Evolutionary conservation across 2,329 filamentous ascomycete species (phyloP), one percentile per base, ranked within the genome.

Genomic region (Diaporthe australafricana): DNA sequence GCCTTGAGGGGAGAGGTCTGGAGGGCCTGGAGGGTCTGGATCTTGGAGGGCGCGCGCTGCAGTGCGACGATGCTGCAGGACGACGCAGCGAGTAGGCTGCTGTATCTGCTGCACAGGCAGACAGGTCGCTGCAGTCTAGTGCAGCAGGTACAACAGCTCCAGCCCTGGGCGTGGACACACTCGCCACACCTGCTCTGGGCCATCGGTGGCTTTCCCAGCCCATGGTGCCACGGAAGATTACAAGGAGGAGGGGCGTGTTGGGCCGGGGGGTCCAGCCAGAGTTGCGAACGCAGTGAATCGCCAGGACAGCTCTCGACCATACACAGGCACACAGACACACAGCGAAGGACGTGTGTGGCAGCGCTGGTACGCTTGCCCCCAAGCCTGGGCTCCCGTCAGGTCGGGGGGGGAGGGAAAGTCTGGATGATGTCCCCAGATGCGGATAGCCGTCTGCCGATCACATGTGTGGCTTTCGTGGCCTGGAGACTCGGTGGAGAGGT

Each of bases 151-250:
- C 12, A 35, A 45, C 65, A 67, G 45, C 60, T 71, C 25, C 53
- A 60, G 63, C 53, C 63, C 53, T 35, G 35, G 35, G 32, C 7
- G 9, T 22, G 32, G 32, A 48, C 62, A 48, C 62, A 70, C 67
- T 66, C 67, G 71, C 71, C 71, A 72, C 71, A 70, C n/a, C 32
- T 45, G 60, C 67, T 72, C 71, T 72, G 56, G 71, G 70, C 57
- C 17, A 40, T 27, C 32, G 30, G 67, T 72, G 71, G 67, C 67
- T 68, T 68, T 45, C 27, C 55, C n/a, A n/a, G n/a, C n/a, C n/a
- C n/a, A n/a, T n/a, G n/a, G n/a, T n/a, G n/a, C 22, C 35, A 32
- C 45, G 65, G 25, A n/a, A 55, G 35, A 47, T 42, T 45, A 32
- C n/a, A n/a, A 42, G 53, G 52, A 6, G 40, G 32, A 5, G 20